Conservation (phyloP, 805 yeast species). For the Peterozyma xylosa region DNA sequence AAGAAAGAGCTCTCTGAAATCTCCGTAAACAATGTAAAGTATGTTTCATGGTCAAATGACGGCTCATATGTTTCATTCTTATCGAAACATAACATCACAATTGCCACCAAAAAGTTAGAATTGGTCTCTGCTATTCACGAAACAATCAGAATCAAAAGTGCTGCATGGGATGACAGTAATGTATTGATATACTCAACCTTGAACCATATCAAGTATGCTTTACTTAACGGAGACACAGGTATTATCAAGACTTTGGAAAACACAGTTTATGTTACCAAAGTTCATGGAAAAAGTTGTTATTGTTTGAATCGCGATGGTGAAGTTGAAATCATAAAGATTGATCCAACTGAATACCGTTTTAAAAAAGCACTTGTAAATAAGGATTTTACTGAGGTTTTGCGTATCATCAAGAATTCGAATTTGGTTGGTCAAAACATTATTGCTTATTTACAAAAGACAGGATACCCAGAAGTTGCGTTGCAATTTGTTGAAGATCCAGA, state of each 20-base stretch:
- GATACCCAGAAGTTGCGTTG: slow-evolving; percentile 94
- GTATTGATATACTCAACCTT: slow-evolving; percentile 89
- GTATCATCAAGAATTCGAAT: slow-evolving; percentile 81
- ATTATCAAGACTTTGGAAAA: slow-evolving; percentile 87
- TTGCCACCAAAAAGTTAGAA: slow-evolving; percentile 75
- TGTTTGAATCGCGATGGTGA: slow-evolving; percentile 82
- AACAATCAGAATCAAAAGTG: slow-evolving; percentile 93
- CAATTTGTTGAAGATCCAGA: slow-evolving; percentile 97
- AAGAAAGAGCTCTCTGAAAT: slow-evolving; percentile 67
- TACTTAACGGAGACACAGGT: slow-evolving; percentile 92
- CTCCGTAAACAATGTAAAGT: slow-evolving; percentile 72
- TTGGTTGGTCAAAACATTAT: slow-evolving; percentile 96
- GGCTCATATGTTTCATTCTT: slow-evolving; percentile 82
- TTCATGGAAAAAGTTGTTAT: slow-evolving; percentile 62
- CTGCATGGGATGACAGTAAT: slow-evolving; percentile 94
- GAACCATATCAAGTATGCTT: slow-evolving; percentile 90
- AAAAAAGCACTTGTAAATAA: slow-evolving; percentile 86
- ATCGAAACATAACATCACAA: slow-evolving; percentile 87
- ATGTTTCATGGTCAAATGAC: slow-evolving; percentile 82
- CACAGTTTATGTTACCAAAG: slow-evolving; percentile 75
- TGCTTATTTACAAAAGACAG: slow-evolving; percentile 88
- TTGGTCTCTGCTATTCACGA: slow-evolving; percentile 83
- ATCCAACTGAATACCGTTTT: slow-evolving; percentile 96
- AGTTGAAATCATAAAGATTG: slow-evolving; percentile 71
- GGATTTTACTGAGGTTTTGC: slow-evolving; percentile 85